Percentiles rank a stretch among this genome's conserved stretches.
Conservation (phyloP, 1,284 basidiomycete genomes). For the Ceratorhiza oryzae-sativae region DNA sequence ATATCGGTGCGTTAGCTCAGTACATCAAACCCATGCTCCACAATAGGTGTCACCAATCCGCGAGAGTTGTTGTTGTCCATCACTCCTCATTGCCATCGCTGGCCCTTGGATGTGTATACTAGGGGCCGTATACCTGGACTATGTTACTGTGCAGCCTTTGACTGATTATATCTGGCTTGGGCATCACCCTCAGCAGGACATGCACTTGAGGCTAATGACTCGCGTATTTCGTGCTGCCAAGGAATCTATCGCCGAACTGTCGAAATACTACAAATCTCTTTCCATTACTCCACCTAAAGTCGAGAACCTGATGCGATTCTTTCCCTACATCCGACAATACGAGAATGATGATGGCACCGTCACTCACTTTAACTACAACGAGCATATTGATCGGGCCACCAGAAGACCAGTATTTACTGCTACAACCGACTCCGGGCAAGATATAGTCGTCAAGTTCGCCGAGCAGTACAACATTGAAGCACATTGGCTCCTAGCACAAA, state of each 20-base stretch:
- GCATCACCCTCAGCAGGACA: not conserved
- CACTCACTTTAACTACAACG: not conserved
- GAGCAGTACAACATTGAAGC: slow-evolving; percentile 26
- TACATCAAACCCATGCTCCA: not conserved
- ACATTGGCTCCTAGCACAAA: slow-evolving; percentile 37
- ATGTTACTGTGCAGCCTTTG: slow-evolving; percentile 41
- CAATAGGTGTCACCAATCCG: not conserved
- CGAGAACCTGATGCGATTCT: not conserved
- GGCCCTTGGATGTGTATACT: slow-evolving; percentile 37
- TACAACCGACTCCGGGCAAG: not conserved
- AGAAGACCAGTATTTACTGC: not conserved
- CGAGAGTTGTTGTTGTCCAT: slow-evolving; percentile 37
- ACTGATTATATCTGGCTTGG: slow-evolving; percentile 42
- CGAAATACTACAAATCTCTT: not conserved
- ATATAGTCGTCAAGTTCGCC: slow-evolving; percentile 42
- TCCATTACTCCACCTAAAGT: not conserved
- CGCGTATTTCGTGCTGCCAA: slow-evolving; percentile 10
- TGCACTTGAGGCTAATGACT: not conserved
- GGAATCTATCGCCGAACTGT: not conserved
- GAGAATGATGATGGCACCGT: not conserved
- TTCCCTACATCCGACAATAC: slow-evolving; percentile 4
- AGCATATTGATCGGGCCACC: not conserved
- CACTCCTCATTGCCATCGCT: slow-evolving; percentile 35
- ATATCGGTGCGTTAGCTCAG: not conserved
- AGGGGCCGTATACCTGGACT: slow-evolving; percentile 39